Percentiles rank a stretch among this genome's conserved stretches.
Conservation (phyloP, 1,139 yeast species). For the Groenewaldozyma auringiensis region DNA sequence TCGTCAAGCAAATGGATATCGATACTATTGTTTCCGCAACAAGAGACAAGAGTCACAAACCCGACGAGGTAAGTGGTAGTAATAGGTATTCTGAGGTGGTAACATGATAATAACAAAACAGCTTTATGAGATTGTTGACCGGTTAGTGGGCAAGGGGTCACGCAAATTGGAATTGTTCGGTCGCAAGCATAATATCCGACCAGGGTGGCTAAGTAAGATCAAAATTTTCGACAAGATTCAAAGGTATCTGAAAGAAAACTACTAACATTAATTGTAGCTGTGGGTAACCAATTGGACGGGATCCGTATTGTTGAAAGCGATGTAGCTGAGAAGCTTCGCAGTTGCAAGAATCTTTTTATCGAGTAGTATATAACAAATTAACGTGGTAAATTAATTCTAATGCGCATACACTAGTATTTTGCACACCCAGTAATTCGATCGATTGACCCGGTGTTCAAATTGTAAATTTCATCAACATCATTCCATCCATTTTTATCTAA, state of each 20-base stretch:
- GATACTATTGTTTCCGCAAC: slow-evolving; percentile 78
- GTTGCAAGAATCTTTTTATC: not conserved
- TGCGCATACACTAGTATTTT: too few species aligned
- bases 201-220: slow-evolving; percentile 65
- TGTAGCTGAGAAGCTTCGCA: not conserved
- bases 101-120: not conserved
- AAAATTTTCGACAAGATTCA: not conserved
- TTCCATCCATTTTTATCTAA: too few species aligned
- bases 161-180: slow-evolving; percentile 86
- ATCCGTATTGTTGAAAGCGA: not conserved
- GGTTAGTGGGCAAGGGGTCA: slow-evolving; percentile 68
- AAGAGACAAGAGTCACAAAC: slow-evolving; percentile 83
- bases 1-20: slow-evolving; percentile 55
- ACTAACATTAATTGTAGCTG: not conserved
- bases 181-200: slow-evolving; percentile 71
- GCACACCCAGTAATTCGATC: too few species aligned
- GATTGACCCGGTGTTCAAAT: too few species aligned
- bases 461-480: too few species aligned
- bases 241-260: too few species aligned
- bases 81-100: not conserved
- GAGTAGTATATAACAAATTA: not conserved
- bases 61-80: slow-evolving; percentile 53
- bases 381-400: too few species aligned
- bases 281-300: slow-evolving; percentile 2
- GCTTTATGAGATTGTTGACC: slow-evolving; percentile 70